These are phyloP conservation scores for Cutaneotrichosporon dermatis DNA, from an alignment of 1,284 basidiomycete species.

Conservation along the genomic window DNA sequence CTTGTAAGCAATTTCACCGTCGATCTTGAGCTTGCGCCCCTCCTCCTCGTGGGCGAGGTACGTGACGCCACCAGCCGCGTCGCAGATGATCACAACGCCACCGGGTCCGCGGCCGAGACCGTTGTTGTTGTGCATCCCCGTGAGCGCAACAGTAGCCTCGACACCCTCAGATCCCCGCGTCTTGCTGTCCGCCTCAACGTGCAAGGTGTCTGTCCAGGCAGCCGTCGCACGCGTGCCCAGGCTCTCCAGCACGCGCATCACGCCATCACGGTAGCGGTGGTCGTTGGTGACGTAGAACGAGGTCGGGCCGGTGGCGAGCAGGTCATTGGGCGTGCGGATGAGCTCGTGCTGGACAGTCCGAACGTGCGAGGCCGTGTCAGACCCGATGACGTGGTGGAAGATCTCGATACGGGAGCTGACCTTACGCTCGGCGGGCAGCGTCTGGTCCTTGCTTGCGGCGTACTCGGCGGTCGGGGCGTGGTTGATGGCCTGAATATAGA, in stretches of 20 bases:
- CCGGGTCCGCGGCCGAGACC: conserved; percentile 28
- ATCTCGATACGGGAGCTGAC: conserved; percentile 33
- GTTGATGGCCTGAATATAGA: conserved; percentile 39
- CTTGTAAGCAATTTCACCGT: conserved; percentile 5
- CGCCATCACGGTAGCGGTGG: conserved; percentile 29
- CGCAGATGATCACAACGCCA: conserved; percentile 21
- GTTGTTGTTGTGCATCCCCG: conserved; percentile 34
- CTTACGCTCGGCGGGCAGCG: conserved; percentile 2
- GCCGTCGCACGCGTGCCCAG: conserved; percentile 17
- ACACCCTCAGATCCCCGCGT: conserved; percentile 9
- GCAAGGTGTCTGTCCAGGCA: conserved; percentile 19
- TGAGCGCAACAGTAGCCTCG: conserved; percentile 18
- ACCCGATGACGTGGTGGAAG: conserved; percentile 26
- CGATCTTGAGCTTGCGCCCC: conserved; percentile 5
- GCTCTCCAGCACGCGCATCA: conserved; percentile 24
- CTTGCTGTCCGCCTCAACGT: conserved; percentile 14
- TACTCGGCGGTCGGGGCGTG: conserved; percentile 17
- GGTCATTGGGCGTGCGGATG: conserved; percentile 33
- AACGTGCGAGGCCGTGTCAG: conserved; percentile 18
- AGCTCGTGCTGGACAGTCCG: conserved; percentile 25
- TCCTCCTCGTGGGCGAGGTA: conserved; percentile 11
- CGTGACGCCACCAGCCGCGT: conserved; percentile 27
- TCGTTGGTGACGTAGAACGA: conserved; percentile 37
- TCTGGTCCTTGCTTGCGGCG: conserved; percentile 5
- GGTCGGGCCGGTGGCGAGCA: conserved; percentile 21